A percentile compares a stretch with the other conserved stretches of the same genome.
These are phyloP conservation scores for Zygoascus sp. DNA, from an alignment of 1,139 yeast genomes.

Conservation along the genomic window DNA sequence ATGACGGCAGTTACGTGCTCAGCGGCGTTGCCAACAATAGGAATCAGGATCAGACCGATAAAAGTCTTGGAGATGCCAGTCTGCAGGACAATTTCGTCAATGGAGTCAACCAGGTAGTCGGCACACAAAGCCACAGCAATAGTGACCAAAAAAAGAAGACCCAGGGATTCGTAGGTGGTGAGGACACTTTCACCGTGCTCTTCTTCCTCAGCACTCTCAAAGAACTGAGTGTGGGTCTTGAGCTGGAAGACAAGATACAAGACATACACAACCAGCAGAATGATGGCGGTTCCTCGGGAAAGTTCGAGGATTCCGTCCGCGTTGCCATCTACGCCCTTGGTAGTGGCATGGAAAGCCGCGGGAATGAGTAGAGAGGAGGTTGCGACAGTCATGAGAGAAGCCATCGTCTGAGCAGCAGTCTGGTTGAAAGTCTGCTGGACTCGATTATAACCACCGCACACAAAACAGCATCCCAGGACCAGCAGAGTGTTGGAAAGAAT, in stretches of 20 bases:
- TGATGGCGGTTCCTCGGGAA: constrained; percentile 82
- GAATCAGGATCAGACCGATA: constrained; percentile 87
- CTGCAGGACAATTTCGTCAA: constrained; percentile 77
- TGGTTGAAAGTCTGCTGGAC: constrained; percentile 86
- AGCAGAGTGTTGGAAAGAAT: constrained; percentile 79
- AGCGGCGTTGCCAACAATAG: constrained; percentile 97
- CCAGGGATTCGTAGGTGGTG: constrained; percentile 28
- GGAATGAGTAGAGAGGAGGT: constrained; percentile 86
- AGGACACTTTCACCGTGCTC: constrained; percentile 31
- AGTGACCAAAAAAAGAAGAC: constrained; percentile 55
- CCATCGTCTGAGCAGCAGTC: constrained; percentile 97
- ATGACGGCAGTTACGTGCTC: constrained; percentile 96
- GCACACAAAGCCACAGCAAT: constrained; percentile 87
- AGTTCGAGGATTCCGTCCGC: constrained; percentile 56
- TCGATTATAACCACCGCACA: constrained; percentile 86
- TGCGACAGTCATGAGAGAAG: constrained; percentile 85
- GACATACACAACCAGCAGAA: constrained; percentile 70
- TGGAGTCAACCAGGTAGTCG: constrained; percentile 87
- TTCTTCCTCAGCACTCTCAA: constrained; percentile 42
- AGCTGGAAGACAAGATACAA: constrained; percentile 82
- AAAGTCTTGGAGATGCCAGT: constrained; percentile 91
- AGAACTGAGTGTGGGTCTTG: constrained; percentile 69
- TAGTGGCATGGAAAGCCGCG: constrained; percentile 89
- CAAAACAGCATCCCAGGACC: constrained; percentile 92
- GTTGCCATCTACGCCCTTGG: constrained; percentile 44